phyloP scores from a whole-genome alignment of 225 moss, liverwort and hornwort species.

The Marchantia paleacea region DNA sequence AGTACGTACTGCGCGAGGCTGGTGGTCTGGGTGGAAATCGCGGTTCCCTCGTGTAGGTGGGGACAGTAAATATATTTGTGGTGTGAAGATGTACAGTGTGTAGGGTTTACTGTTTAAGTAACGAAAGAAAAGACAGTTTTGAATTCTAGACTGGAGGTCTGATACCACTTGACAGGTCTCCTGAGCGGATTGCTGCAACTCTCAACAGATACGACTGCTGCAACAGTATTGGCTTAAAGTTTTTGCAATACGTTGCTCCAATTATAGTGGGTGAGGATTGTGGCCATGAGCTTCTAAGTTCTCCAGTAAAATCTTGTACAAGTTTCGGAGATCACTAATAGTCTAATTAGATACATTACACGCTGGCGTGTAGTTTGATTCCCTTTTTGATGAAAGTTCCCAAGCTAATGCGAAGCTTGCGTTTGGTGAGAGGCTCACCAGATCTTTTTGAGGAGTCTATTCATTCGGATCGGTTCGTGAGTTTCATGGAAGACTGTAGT shows the following conservation, averaged over 20 bases:
- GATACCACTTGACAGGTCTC: neutral
- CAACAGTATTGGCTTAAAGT: neutral
- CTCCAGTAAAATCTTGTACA: neutral
- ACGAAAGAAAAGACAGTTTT: neutral
- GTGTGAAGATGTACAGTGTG: conserved; percentile 20
- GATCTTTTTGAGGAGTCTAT: neutral
- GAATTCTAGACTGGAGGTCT: neutral
- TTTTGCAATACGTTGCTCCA: neutral
- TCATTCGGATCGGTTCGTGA: neutral
- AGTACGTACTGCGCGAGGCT: neutral
- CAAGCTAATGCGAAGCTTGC: neutral
- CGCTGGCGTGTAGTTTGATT: neutral
- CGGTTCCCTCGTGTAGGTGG: conserved; percentile 5
- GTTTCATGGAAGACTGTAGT: neutral
- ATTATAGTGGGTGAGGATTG: neutral
- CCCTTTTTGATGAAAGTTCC: neutral
- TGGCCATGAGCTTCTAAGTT: conserved; percentile 1
- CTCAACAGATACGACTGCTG: neutral
- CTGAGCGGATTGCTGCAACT: neutral
- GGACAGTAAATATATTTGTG: neutral
- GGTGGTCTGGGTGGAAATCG: neutral
- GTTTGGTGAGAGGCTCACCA: neutral
- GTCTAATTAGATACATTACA: neutral
- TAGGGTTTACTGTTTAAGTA: conserved; percentile 6
- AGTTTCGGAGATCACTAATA: neutral